Conservation (phyloP, 306 rosid species). For the Psophocarpus tetragonolobus region DNA sequence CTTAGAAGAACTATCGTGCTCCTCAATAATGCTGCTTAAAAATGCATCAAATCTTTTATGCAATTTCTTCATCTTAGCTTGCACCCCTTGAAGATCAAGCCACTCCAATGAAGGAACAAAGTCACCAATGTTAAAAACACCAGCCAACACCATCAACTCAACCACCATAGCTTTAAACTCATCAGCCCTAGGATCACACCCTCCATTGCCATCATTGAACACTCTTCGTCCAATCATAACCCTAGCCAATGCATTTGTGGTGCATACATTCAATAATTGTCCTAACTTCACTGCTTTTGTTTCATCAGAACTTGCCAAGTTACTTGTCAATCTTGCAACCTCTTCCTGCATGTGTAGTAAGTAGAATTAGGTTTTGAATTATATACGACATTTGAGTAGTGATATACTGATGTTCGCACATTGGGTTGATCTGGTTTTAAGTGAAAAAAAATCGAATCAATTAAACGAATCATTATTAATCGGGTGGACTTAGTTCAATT, state of each 20-base stretch:
- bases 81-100: constrained; percentile 77
- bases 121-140: constrained; percentile 77
- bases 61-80: constrained; percentile 69
- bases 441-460: too few relatives aligned
- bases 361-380: background rate
- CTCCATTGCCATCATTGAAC: constrained; percentile 56
- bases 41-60: constrained; percentile 78
- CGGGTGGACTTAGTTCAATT: too few relatives aligned
- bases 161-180: constrained; percentile 76
- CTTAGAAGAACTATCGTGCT: constrained; percentile 38
- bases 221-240: constrained; percentile 70
- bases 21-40: constrained; percentile 55
- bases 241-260: constrained; percentile 67
- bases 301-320: constrained; percentile 46
- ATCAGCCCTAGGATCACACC: constrained; percentile 57
- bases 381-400: too few relatives aligned
- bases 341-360: constrained; percentile 56
- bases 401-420: too few relatives aligned
- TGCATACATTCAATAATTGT: constrained; percentile 60
- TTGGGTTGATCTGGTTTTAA: too few relatives aligned
- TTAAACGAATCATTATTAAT: too few relatives aligned
- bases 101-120: constrained; percentile 71
- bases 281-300: constrained; percentile 53
- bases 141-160: constrained; percentile 73
- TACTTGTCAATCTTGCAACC: constrained; percentile 46